A percentile compares a stretch with the other conserved stretches of the same genome.
phyloP scores from a whole-genome alignment of 2,329 filamentous ascomycete genomes.

The Cladobotryum protrusum region DNA sequence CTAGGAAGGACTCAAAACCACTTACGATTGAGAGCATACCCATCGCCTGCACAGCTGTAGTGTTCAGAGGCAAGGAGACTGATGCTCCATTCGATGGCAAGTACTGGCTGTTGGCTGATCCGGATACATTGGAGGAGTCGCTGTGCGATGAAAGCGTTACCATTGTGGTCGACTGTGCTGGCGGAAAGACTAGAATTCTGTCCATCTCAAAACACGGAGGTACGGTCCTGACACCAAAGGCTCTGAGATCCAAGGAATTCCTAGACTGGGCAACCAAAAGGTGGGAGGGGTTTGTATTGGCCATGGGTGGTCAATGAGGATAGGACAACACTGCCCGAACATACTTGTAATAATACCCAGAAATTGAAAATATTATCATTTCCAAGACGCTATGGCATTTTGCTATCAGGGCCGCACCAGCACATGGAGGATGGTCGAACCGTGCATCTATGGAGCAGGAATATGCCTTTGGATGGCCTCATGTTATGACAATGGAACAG shows the following conservation, averaged over 20 bases:
- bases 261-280: conserved; percentile 27
- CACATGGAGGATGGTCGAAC: too few species aligned
- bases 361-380: not conserved
- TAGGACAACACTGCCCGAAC: not conserved
- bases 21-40: conserved; percentile 62
- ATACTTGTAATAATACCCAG: not conserved
- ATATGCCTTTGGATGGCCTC: not conserved
- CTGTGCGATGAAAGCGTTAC: conserved; percentile 79
- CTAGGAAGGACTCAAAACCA: conserved; percentile 45
- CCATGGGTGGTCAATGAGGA: conserved; percentile 19
- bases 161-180: conserved; percentile 63
- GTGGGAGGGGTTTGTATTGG: conserved; percentile 30
- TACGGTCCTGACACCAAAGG: conserved; percentile 56
- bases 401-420: too few species aligned
- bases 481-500: conserved; percentile 20
- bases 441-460: too few species aligned
- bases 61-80: conserved; percentile 64
- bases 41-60: conserved; percentile 68
- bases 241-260: conserved; percentile 59
- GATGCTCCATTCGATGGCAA: conserved; percentile 39
- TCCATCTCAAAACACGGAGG: conserved; percentile 82
- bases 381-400: not conserved
- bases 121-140: conserved; percentile 82
- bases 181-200: conserved; percentile 52
- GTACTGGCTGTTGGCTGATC: conserved; percentile 78